Percentiles rank a stretch among this genome's conserved stretches.
Conservation (phyloP, 2,329 filamentous ascomycete species). For the Pseudocercospora vitis region DNA sequence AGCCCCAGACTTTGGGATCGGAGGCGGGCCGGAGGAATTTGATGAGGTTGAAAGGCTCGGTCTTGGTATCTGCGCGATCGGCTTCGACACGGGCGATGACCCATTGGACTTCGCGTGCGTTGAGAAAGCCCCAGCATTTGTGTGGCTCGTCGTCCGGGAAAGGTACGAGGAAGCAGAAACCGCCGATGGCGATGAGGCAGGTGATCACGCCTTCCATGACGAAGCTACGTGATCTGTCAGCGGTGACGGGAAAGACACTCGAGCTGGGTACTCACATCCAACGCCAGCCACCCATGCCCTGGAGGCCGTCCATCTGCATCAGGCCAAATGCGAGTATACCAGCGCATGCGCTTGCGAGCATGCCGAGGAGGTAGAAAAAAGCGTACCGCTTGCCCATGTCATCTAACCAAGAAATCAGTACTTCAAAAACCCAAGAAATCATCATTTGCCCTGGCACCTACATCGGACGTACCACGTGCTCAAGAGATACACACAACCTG, state of each 20-base stretch:
- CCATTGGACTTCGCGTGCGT: slow-evolving; percentile 45
- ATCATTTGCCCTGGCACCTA: slow-evolving; percentile 3
- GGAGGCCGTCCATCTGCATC: slow-evolving; percentile 48
- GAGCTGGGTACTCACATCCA: slow-evolving; percentile 37
- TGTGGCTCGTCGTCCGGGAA: slow-evolving; percentile 46
- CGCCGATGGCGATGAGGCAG: slow-evolving; percentile 39
- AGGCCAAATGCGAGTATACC: slow-evolving; percentile 42
- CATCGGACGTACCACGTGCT: slow-evolving; percentile 26
- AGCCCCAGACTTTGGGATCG: slow-evolving; percentile 57
- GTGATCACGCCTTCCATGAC: slow-evolving; percentile 45
- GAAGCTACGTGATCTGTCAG: slow-evolving; percentile 32
- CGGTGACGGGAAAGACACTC: neutral
- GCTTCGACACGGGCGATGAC: slow-evolving; percentile 51
- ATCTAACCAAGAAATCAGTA: slow-evolving; percentile 11
- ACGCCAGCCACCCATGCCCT: slow-evolving; percentile 44
- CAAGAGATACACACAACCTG: slow-evolving; percentile 32
- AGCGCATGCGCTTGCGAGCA: slow-evolving; percentile 45
- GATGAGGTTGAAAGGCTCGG: slow-evolving; percentile 48
- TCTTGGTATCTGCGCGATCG: slow-evolving; percentile 52
- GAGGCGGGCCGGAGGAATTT: slow-evolving; percentile 50
- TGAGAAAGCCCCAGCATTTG: slow-evolving; percentile 46
- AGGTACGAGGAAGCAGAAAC: slow-evolving; percentile 48
- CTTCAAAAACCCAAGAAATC: neutral
- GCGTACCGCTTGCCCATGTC: slow-evolving; percentile 41
- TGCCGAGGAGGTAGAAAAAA: slow-evolving; percentile 50